Conservation (phyloP, 495 filamentous ascomycete species). For the Podospora pseudoanserina region DNA sequence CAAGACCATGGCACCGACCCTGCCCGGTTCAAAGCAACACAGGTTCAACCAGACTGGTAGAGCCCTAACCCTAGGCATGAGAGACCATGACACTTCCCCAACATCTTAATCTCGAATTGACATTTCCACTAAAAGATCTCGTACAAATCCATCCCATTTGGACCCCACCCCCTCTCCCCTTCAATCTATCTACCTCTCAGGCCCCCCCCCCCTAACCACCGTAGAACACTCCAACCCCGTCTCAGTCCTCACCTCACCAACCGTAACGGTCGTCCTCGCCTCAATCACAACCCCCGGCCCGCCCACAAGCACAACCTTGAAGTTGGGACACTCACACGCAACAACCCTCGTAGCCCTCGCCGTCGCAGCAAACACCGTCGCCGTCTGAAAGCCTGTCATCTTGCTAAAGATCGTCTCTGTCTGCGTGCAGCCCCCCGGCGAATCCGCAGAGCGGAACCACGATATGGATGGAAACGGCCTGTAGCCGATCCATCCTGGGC, state of each 20-base stretch:
- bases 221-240: conserved; percentile 5
- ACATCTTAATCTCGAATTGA: too few relatives aligned
- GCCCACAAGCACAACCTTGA: conserved; percentile 9
- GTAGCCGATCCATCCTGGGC: not conserved
- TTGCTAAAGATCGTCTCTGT: conserved; percentile 9
- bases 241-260: not conserved
- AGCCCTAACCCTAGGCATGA: too few relatives aligned
- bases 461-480: not conserved
- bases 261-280: conserved; percentile 6
- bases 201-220: not conserved
- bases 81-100: too few relatives aligned
- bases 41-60: too few relatives aligned
- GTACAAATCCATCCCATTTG: not conserved
- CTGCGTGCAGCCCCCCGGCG: conserved; percentile 15
- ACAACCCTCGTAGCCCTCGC: conserved; percentile 9
- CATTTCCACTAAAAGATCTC: not conserved
- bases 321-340: conserved; percentile 11
- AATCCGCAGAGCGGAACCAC: not conserved
- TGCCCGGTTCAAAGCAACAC: too few relatives aligned
- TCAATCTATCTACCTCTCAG: not conserved
- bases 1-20: too few relatives aligned
- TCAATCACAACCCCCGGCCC: conserved; percentile 10
- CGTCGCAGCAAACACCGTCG: conserved; percentile 12
- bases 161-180: not conserved
- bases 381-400: conserved; percentile 6